These are phyloP conservation scores for Mucor mucedo DNA, from an alignment of 371 early-diverging fungal species.

Conservation along the genomic window DNA sequence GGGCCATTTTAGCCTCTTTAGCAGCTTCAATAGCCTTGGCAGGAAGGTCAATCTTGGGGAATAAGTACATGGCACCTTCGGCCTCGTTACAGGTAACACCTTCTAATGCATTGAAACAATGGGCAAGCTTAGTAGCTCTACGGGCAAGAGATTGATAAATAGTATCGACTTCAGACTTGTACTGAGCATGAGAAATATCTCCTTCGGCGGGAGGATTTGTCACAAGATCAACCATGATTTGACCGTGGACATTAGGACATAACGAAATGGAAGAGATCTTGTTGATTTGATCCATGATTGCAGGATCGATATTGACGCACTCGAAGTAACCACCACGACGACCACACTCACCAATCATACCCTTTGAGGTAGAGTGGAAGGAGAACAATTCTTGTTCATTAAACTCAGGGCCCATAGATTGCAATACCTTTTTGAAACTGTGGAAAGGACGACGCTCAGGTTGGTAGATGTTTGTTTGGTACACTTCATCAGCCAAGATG, in stretches of 20 bases:
- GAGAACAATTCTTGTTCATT: constrained; percentile 83
- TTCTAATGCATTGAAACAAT: constrained; percentile 83
- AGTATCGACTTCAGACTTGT: constrained; percentile 70
- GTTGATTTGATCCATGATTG: constrained; percentile 84
- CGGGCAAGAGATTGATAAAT: constrained; percentile 86
- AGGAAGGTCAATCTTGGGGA: constrained; percentile 84
- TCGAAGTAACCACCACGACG: constrained; percentile 98
- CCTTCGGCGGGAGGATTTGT: constrained; percentile 90
- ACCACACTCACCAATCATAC: constrained; percentile 98
- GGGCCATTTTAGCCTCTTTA: constrained; percentile 59
- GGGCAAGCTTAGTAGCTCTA: constrained; percentile 76
- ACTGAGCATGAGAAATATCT: constrained; percentile 76
- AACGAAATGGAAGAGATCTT: constrained; percentile 92
- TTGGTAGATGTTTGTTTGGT: constrained; percentile 93
- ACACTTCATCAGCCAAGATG: constrained; percentile 96
- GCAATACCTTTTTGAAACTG: constrained; percentile 92
- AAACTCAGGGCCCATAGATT: constrained; percentile 52
- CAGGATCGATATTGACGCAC: constrained; percentile 78
- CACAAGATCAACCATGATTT: constrained; percentile 92
- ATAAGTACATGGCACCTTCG: constrained; percentile 96
- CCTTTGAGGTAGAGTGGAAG: constrained; percentile 96
- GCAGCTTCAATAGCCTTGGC: constrained; percentile 80
- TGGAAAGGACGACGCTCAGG: constrained; percentile 85
- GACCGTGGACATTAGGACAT: constrained; percentile 90
- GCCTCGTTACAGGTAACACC: constrained; percentile 89